A percentile compares a stretch with the other conserved stretches of the same genome.
Conservation (phyloP, 305 asterid genomes). For the Fraxinus angustifolia region DNA sequence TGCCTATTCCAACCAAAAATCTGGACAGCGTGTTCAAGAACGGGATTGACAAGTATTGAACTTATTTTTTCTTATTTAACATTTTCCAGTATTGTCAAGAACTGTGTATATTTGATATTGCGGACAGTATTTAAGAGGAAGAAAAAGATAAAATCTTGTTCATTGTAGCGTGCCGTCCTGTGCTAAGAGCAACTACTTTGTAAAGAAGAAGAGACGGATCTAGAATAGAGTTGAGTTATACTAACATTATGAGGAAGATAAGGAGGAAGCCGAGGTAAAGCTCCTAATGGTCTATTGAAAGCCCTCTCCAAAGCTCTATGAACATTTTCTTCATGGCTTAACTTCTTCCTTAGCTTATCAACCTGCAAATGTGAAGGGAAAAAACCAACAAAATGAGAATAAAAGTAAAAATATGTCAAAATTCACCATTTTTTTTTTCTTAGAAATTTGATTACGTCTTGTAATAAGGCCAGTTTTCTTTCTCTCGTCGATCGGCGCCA, state of each 20-base stretch:
- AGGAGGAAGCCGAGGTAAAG: conserved; percentile 85
- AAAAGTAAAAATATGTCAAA: neutral
- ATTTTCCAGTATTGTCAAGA: neutral
- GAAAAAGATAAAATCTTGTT: neutral
- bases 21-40: neutral
- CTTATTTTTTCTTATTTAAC: neutral
- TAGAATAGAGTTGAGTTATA: neutral
- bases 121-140: neutral
- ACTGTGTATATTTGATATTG: neutral
- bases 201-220: neutral
- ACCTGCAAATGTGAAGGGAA: conserved; percentile 43
- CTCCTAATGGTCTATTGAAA: conserved; percentile 71
- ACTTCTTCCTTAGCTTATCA: conserved; percentile 77
- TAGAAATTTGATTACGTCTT: conserved; percentile 31
- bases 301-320: conserved; percentile 82
- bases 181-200: neutral
- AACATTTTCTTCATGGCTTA: conserved; percentile 82
- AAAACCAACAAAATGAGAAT: neutral
- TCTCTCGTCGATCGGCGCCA: conserved; percentile 32
- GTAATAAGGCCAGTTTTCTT: conserved; percentile 41
- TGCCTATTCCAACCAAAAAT: neutral
- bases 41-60: neutral
- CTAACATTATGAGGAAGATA: conserved; percentile 79
- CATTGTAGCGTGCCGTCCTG: neutral
- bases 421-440: neutral